Percentiles rank a stretch among this genome's conserved stretches.
phyloP scores from a whole-genome alignment of 2,329 filamentous ascomycete genomes.

The Dendryphion nanum region DNA sequence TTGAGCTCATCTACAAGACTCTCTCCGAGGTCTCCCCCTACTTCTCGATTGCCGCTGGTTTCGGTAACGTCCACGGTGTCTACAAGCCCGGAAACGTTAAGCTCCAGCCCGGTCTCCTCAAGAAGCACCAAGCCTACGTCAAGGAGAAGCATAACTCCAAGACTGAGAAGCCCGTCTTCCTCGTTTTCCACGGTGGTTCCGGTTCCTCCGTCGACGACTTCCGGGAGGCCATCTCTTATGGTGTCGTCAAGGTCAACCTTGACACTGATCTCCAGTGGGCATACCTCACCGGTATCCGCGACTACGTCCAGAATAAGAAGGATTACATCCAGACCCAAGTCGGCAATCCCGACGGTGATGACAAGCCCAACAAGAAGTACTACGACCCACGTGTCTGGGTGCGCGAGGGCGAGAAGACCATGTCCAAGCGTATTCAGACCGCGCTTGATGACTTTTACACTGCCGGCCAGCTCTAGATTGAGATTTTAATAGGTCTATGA shows the following conservation, averaged over 20 bases:
- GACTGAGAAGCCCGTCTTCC: slow-evolving; percentile 91
- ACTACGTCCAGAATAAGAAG: slow-evolving; percentile 93
- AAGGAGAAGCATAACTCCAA: slow-evolving; percentile 71
- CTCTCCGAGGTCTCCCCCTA: slow-evolving; percentile 82
- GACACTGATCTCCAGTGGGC: slow-evolving; percentile 94
- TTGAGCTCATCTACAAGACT: slow-evolving; percentile 60
- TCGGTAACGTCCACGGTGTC: slow-evolving; percentile 98
- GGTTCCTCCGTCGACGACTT: slow-evolving; percentile 73
- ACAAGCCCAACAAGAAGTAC: slow-evolving; percentile 99
- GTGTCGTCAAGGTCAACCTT: slow-evolving; percentile 99
- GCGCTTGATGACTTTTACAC: slow-evolving; percentile 93
- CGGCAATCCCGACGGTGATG: slow-evolving; percentile 90
- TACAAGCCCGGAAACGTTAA: slow-evolving; percentile 98
- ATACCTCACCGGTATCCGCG: slow-evolving; percentile 87
- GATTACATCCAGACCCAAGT: slow-evolving; percentile 86
- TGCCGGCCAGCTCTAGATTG: slow-evolving; percentile 66
- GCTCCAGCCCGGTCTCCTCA: slow-evolving; percentile 91
- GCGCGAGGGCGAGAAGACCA: slow-evolving; percentile 89
- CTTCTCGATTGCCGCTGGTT: slow-evolving; percentile 97
- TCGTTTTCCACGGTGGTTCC: slow-evolving; percentile 98
- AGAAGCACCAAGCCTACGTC: slow-evolving; percentile 94
- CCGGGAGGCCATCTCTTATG: slow-evolving; percentile 76
- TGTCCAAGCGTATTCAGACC: slow-evolving; percentile 67
- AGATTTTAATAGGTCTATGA: neutral
- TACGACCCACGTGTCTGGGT: slow-evolving; percentile 88